Percentiles rank a stretch among this genome's conserved stretches.
Conservation (phyloP, 1,284 basidiomycete genomes). For the Rhodofomes roseus region DNA sequence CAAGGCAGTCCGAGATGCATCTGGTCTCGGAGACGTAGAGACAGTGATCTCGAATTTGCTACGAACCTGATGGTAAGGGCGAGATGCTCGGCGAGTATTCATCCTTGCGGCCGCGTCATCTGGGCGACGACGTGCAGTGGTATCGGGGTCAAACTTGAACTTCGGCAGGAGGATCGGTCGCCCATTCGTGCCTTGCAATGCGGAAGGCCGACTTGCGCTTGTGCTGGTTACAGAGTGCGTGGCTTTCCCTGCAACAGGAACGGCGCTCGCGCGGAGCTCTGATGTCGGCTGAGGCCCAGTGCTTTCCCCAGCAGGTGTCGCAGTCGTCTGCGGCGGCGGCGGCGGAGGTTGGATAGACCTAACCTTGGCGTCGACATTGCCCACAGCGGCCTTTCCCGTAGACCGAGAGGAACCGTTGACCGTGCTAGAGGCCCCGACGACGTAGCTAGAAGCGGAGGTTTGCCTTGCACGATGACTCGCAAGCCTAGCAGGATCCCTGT, state of each 20-base stretch:
- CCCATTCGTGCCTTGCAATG: not conserved
- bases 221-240: not conserved
- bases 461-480: too few relatives aligned
- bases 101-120: not conserved
- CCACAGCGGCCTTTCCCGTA: not conserved
- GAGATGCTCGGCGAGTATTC: not conserved
- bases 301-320: not conserved
- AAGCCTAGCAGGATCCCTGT: too few relatives aligned
- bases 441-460: too few relatives aligned
- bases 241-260: not conserved
- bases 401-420: not conserved
- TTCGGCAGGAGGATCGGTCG: not conserved
- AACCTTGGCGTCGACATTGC: not conserved
- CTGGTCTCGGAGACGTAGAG: not conserved
- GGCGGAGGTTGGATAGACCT: too few relatives aligned
- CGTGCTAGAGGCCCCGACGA: too few relatives aligned
- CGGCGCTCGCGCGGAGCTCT: not conserved
- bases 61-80: not conserved
- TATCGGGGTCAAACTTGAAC: not conserved
- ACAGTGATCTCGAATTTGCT: not conserved
- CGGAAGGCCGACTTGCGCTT: not conserved
- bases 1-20: not conserved
- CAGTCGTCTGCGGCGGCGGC: not conserved
- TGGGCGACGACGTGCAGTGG: not conserved
- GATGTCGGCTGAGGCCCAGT: not conserved